These are phyloP conservation scores for Acacia pycnantha DNA, from an alignment of 331 rosid genomes.

Conservation along the genomic window DNA sequence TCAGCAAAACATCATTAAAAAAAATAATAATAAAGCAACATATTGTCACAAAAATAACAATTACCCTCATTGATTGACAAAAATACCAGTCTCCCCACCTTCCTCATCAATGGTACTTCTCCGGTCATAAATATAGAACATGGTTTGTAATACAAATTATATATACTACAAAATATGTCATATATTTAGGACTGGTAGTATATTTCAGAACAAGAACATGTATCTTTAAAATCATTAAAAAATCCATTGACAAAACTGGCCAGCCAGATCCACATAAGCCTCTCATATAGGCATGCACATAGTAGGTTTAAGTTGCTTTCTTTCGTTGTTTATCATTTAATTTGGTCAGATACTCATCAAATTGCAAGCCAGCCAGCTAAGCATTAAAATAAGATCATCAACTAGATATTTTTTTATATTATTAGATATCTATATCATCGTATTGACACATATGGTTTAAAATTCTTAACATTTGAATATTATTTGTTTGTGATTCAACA, in stretches of 20 bases:
- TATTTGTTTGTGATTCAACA: neutral
- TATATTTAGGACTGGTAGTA: no score
- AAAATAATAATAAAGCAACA: neutral
- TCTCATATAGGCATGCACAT: neutral
- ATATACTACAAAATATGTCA: no score
- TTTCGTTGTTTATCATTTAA: neutral
- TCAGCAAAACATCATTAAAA: neutral
- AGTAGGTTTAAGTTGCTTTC: conserved; percentile 6
- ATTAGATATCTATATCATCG: neutral
- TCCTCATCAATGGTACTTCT: neutral
- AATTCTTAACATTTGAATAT: no score
- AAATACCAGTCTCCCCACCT: neutral
- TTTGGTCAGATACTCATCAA: neutral
- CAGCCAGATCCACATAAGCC: neutral
- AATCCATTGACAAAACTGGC: neutral
- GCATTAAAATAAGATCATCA: neutral
- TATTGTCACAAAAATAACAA: neutral
- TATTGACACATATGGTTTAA: neutral
- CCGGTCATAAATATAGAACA: no score
- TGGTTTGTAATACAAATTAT: no score
- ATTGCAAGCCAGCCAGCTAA: neutral
- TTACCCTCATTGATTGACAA: neutral
- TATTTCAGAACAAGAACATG: neutral
- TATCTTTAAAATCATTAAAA: neutral
- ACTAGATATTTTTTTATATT: neutral